Conservation (phyloP, 805 yeast species). For the Lachancea sp. region DNA sequence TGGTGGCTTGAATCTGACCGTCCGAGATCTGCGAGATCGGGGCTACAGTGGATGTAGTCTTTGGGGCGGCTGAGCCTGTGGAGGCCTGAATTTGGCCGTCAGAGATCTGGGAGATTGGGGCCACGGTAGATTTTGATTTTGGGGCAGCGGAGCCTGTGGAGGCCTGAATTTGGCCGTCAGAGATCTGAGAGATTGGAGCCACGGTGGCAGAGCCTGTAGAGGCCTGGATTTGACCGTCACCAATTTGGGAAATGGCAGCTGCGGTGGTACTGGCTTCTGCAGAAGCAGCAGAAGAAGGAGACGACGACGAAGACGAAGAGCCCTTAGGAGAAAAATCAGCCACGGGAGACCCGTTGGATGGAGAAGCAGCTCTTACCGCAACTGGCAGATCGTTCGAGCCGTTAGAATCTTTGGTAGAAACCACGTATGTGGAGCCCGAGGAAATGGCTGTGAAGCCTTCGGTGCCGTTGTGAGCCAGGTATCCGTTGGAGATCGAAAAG, state of each 20-base stretch:
- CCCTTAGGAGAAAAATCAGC: constrained; percentile 13
- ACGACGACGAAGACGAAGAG: constrained; percentile 4
- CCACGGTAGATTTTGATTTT: not conserved
- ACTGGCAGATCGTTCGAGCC: constrained; percentile 19
- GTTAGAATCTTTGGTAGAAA: constrained; percentile 22
- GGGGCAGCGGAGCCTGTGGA: not conserved
- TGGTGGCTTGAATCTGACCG: constrained; percentile 39
- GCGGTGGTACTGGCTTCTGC: not conserved
- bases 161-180: constrained; percentile 41
- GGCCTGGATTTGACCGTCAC: constrained; percentile 21
- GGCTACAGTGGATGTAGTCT: too few species aligned
- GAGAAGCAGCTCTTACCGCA: constrained; percentile 12
- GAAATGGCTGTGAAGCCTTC: constrained; percentile 38
- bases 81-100: constrained; percentile 10
- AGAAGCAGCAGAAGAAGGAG: not conserved
- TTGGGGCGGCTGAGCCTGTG: constrained; percentile 4
- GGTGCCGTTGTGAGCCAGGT: constrained; percentile 33
- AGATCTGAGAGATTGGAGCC: constrained; percentile 35
- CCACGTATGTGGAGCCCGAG: constrained; percentile 18
- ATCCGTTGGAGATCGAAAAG: constrained; percentile 36
- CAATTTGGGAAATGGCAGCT: not conserved
- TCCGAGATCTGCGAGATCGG: constrained; percentile 40
- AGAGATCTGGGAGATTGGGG: not conserved
- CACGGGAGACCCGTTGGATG: constrained; percentile 13
- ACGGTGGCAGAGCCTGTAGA: constrained; percentile 8